phyloP scores from a whole-genome alignment of 495 filamentous ascomycete species.

The Neurospora sp. region DNA sequence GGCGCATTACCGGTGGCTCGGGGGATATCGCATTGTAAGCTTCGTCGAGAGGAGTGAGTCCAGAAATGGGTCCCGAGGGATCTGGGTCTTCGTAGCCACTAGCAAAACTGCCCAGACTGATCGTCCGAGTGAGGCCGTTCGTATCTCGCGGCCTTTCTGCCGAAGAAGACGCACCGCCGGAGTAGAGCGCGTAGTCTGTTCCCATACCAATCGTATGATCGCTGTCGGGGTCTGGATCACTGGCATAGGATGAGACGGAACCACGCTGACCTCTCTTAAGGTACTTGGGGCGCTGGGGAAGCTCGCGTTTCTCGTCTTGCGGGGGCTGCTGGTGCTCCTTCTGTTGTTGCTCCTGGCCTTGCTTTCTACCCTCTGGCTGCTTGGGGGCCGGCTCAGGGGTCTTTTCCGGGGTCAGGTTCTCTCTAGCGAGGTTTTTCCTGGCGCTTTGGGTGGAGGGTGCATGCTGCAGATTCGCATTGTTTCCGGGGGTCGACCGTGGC shows the following conservation, averaged over 20 bases:
- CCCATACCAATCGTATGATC: slow-evolving; percentile 57
- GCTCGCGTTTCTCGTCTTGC: not conserved
- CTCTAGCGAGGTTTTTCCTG: slow-evolving; percentile 35
- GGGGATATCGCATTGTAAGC: slow-evolving; percentile 27
- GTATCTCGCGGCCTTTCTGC: slow-evolving; percentile 43
- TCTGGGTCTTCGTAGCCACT: slow-evolving; percentile 79
- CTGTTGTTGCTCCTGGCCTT: slow-evolving; percentile 19
- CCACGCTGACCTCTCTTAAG: slow-evolving; percentile 65
- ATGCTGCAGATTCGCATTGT: slow-evolving; percentile 7
- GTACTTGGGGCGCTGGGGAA: slow-evolving; percentile 51
- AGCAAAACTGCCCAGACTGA: slow-evolving; percentile 91
- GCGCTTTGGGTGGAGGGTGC: not conserved
- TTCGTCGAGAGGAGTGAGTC: slow-evolving; percentile 44
- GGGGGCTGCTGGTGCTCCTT: slow-evolving; percentile 2
- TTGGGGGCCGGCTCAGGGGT: slow-evolving; percentile 3
- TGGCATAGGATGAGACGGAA: slow-evolving; percentile 64
- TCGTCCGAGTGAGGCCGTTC: slow-evolving; percentile 59
- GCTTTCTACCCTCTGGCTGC: slow-evolving; percentile 15
- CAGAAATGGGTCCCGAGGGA: slow-evolving; percentile 24
- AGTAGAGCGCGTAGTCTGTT: slow-evolving; percentile 79
- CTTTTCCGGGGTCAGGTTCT: slow-evolving; percentile 32
- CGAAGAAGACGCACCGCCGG: slow-evolving; percentile 63
- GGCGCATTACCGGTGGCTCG: slow-evolving; percentile 12
- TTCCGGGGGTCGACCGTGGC: slow-evolving; percentile 9
- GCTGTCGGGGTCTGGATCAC: slow-evolving; percentile 48